Conservation (phyloP, 108 stramenopile genomes). For the Fragilaria radians region DNA sequence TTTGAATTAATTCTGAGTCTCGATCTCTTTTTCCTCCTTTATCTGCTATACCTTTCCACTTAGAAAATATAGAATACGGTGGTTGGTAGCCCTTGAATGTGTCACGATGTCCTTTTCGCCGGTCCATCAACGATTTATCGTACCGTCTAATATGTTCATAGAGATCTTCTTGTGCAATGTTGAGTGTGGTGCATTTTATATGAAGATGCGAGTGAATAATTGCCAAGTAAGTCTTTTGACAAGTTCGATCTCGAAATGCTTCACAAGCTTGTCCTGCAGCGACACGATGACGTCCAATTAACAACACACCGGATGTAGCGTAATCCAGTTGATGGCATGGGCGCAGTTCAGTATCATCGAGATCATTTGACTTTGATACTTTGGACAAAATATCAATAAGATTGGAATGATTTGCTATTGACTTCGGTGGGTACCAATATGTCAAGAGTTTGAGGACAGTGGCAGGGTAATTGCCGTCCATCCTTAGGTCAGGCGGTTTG, state of each 20-base stretch:
- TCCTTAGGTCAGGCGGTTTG: conserved; percentile 85
- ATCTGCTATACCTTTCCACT: conserved; percentile 38
- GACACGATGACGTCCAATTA: conserved; percentile 43
- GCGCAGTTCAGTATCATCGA: conserved; percentile 66
- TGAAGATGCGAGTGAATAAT: conserved; percentile 36
- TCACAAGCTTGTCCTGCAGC: conserved; percentile 49
- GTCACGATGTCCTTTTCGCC: conserved; percentile 17
- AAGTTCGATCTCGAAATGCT: conserved; percentile 51
- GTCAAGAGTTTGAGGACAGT: conserved; percentile 76
- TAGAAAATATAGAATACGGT: conserved; percentile 59
- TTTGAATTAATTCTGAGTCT: not conserved
- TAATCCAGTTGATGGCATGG: conserved; percentile 87
- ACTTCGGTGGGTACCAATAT: conserved; percentile 70
- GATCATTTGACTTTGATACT: conserved; percentile 33
- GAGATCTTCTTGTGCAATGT: not conserved
- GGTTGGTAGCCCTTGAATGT: conserved; percentile 71
- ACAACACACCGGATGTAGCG: conserved; percentile 74
- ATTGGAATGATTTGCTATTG: conserved; percentile 10
- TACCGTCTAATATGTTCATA: not conserved
- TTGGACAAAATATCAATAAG: conserved; percentile 21
- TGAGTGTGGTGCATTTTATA: conserved; percentile 5
- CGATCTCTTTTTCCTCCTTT: conserved; percentile 10
- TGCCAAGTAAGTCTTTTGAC: conserved; percentile 71
- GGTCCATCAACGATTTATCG: not conserved
- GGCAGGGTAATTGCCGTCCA: conserved; percentile 71